A percentile compares a stretch with the other conserved stretches of the same genome.
phyloP scores from a whole-genome alignment of 352 stramenopile species.

The Globisporangium solare region DNA sequence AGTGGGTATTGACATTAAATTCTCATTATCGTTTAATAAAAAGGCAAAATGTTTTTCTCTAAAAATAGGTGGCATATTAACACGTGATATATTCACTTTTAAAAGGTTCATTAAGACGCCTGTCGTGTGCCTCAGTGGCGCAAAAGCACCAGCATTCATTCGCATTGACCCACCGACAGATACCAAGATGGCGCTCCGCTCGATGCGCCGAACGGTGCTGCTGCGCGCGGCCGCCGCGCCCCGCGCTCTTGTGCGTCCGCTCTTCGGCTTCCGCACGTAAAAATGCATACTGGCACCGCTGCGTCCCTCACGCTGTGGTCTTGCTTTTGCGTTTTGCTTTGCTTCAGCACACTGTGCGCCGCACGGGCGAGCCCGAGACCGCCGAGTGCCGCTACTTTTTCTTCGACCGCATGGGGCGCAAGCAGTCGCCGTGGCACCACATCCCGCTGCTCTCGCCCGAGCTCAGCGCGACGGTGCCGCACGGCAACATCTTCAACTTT shows the following conservation, averaged over 20 bases:
- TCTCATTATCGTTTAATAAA: too few species aligned
- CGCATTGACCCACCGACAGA: neutral
- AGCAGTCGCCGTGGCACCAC: conserved; percentile 92
- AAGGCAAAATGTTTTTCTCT: too few species aligned
- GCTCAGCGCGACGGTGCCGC: conserved; percentile 21
- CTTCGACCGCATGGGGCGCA: conserved; percentile 60
- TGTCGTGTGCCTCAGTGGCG: neutral
- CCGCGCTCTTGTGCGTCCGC: neutral
- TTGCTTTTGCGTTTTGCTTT: neutral
- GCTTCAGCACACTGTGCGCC: conserved; percentile 61
- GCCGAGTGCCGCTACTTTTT: conserved; percentile 82
- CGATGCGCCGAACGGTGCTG: neutral
- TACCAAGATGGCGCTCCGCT: neutral
- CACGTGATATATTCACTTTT: too few species aligned
- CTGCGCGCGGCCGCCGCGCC: neutral
- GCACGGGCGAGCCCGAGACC: conserved; percentile 53
- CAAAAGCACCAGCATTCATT: neutral
- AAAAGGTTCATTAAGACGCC: too few species aligned
- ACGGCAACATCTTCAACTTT: conserved; percentile 85
- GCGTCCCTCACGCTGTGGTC: neutral
- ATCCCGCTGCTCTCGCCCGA: conserved; percentile 75
- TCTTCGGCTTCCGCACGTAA: neutral
- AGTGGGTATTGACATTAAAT: too few species aligned
- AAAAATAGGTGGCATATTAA: too few species aligned
- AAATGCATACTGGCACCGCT: neutral